Percentiles rank a stretch among this genome's conserved stretches.
phyloP scores from a whole-genome alignment of 495 filamentous ascomycete genomes.

The Letharia lupina region DNA sequence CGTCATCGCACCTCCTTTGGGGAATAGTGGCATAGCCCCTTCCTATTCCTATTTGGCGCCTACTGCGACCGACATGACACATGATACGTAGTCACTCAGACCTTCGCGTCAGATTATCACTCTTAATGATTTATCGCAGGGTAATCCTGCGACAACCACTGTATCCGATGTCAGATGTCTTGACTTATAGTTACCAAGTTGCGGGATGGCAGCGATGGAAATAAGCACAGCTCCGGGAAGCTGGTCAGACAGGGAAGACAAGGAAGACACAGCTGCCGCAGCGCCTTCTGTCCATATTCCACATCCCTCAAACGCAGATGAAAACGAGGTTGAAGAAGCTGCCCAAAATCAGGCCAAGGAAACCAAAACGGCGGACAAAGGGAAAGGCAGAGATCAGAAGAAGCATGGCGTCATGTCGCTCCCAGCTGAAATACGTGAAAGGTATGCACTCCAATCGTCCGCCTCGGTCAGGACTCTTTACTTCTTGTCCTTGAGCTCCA shows the following conservation, averaged over 20 bases:
- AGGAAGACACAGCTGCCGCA: neutral
- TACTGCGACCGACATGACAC: neutral
- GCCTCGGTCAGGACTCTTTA: neutral
- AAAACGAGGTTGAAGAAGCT: neutral
- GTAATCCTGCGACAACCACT: neutral
- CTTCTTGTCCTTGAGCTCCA: neutral
- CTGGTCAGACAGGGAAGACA: neutral
- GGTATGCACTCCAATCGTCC: constrained; percentile 11
- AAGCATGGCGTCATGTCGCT: constrained; percentile 15
- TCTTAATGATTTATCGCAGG: neutral
- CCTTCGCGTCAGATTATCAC: neutral
- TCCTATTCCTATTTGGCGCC: neutral
- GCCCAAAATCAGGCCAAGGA: neutral
- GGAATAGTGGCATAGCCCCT: neutral
- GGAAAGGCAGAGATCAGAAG: constrained; percentile 4
- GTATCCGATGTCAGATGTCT: neutral
- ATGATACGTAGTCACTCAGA: neutral
- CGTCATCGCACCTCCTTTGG: neutral
- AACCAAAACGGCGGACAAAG: constrained; percentile 2
- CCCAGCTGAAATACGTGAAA: constrained; percentile 23
- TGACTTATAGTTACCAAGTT: neutral
- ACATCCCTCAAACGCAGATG: neutral
- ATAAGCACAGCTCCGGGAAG: neutral
- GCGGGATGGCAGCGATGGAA: neutral
- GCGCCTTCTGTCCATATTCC: neutral